Base-by-base conservation (phyloP, 1,284 basidiomycete genomes). In the Cryptococcus depauperatus region DNA sequence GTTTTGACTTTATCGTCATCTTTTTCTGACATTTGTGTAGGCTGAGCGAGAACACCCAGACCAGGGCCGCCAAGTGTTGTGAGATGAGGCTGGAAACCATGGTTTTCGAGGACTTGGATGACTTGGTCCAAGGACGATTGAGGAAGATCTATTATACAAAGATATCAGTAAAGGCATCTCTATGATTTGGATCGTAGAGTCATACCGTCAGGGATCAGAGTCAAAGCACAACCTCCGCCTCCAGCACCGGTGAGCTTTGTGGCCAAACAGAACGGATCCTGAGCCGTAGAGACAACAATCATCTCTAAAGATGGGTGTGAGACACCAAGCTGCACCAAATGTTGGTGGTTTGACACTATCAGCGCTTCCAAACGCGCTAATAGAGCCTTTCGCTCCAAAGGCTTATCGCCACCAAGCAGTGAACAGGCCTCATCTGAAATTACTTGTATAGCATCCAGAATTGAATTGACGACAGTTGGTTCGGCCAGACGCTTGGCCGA, bases 161-260 rank as follows among this genome's bases (percentile, higher is more conserved):
- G 9, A 30, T n/a, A 25, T 37, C 14, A 41, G 27, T 18, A 29
- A n/a, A 10, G 19, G 35, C 35, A 14, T 4, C 19, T 23, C 22
- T 3, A 39, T 35, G 9, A 9, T 13, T n/a, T n/a, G n/a, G 33
- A 18, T 23, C 13, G 19, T 2, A n/a, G 8, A n/a, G 8, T 55
- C 70, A 58, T 43, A 73, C 89, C 79, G 72, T 96, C 90, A 41
- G 92, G 92, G 41, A 98, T 77, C 27, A 98, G 79, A 5, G 92
- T 97, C 23, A 98, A 90, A 2, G 93, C 85, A 62, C 95, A 98
- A 14, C 95, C 95, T 14, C 95, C 95, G 23, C 95, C 95, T n/a
- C 95, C 95, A 3, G 95, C 93, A 33, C 95, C 95, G 2, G 95
- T 99, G 44, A 99, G 73, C 75, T 99, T 99, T n/a, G 93, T 96